Conservation (phyloP, 495 filamentous ascomycete genomes). For the Halenospora varia region DNA sequence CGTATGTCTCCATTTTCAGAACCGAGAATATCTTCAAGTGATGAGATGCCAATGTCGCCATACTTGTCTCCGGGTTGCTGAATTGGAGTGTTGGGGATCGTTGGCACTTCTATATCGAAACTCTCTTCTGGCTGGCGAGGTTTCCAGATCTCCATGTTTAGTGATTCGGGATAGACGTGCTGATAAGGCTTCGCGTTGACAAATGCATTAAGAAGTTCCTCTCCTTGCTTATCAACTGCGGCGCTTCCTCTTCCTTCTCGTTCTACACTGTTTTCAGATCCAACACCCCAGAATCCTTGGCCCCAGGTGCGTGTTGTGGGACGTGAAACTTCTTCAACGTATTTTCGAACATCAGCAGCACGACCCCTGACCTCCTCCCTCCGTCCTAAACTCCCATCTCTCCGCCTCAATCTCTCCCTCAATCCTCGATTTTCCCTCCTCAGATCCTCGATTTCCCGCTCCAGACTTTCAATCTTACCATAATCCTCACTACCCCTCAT, state of each 20-base stretch:
- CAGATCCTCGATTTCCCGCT: constrained; percentile 12
- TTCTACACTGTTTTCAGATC: too few relatives aligned
- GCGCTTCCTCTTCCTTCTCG: too few relatives aligned
- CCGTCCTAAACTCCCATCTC: background rate
- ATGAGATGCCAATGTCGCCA: background rate
- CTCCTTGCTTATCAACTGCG: too few relatives aligned
- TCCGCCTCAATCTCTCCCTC: background rate
- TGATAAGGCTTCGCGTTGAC: background rate
- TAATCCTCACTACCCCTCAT: background rate
- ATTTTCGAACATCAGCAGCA: background rate
- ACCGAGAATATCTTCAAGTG: background rate
- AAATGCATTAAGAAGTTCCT: too few relatives aligned
- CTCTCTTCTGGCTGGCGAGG: background rate
- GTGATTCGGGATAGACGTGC: background rate
- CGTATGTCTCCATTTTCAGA: background rate
- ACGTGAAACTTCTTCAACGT: background rate
- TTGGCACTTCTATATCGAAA: background rate
- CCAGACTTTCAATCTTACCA: background rate
- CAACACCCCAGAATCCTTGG: too few relatives aligned
- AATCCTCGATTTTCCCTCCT: constrained; percentile 9
- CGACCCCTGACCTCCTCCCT: background rate
- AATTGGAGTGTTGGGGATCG: background rate
- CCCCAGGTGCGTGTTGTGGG: too few relatives aligned
- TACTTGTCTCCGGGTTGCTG: background rate
- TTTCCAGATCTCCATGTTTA: background rate